Evolutionary conservation across 768 basidiomycete species (phyloP).

Genomic region (Tremella mesenterica): DNA sequence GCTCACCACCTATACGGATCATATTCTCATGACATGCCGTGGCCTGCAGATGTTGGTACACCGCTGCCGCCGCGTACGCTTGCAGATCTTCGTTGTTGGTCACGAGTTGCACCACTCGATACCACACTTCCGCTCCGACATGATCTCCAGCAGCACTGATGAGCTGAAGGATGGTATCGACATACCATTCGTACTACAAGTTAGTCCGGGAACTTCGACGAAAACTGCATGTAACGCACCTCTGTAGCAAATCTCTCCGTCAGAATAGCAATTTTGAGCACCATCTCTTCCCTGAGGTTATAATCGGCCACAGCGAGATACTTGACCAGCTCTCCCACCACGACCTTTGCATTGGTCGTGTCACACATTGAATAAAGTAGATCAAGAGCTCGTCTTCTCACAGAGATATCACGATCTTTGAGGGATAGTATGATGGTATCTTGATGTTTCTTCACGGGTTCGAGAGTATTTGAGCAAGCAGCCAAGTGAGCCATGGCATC

Average conservation of each 20-base stretch:
- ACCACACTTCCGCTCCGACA: constrained; percentile 99
- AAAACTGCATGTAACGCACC: too few species aligned
- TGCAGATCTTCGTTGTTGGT: constrained; percentile 98
- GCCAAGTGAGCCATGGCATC: constrained; percentile 99
- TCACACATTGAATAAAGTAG: constrained; percentile 99
- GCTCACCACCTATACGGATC: constrained; percentile 86
- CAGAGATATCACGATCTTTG: constrained; percentile 94
- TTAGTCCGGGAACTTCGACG: neutral
- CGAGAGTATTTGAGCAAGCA: constrained; percentile 80
- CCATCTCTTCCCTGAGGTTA: constrained; percentile 94
- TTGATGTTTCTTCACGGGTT: constrained; percentile 90
- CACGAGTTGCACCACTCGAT: constrained; percentile 94
- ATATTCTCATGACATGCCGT: constrained; percentile 62
- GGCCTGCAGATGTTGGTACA: constrained; percentile 77
- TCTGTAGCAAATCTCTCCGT: constrained; percentile 97
- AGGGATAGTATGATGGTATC: constrained; percentile 88
- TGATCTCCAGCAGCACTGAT: constrained; percentile 97
- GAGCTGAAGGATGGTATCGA: constrained; percentile 91
- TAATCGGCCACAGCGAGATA: constrained; percentile 97
- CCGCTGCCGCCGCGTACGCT: constrained; percentile 85
- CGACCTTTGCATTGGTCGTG: constrained; percentile 86
- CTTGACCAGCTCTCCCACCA: constrained; percentile 87
- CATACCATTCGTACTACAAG: constrained; percentile 89
- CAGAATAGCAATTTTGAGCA: constrained; percentile 92
- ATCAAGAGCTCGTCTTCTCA: constrained; percentile 85